A percentile compares a stretch with the other conserved stretches of the same genome.
These are phyloP conservation scores for Cordia subcordata DNA, from an alignment of 257 asterid genomes.

Conservation along the genomic window DNA sequence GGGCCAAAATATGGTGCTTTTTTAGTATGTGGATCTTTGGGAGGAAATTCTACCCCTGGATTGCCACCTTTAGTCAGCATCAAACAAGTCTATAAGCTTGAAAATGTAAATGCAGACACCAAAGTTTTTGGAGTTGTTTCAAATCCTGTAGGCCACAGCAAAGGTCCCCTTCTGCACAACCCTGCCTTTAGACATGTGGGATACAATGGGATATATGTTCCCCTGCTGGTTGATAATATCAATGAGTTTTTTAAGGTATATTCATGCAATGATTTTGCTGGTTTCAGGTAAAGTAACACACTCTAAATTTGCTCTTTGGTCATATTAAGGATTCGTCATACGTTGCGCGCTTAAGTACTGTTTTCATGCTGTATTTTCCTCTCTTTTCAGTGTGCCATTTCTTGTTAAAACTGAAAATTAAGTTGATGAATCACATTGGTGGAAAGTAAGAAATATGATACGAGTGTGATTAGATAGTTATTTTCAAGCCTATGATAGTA, in stretches of 20 bases:
- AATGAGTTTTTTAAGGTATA: conserved; percentile 56
- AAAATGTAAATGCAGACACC: conserved; percentile 44
- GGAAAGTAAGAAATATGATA: no score
- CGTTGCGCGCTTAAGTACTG: no score
- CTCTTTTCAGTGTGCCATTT: no score
- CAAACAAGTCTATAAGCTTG: conserved; percentile 47
- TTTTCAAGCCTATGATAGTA: no score
- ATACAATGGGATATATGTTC: conserved; percentile 65
- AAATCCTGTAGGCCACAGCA: conserved; percentile 66
- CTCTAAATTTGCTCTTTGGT: background rate
- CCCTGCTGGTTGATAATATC: conserved; percentile 56
- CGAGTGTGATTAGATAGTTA: no score
- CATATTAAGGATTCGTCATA: background rate
- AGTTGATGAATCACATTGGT: no score
- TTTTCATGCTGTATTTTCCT: no score
- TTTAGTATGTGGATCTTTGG: conserved; percentile 42
- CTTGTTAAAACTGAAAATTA: no score
- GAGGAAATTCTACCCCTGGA: conserved; percentile 38
- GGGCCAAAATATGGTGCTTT: conserved; percentile 73
- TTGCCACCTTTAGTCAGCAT: conserved; percentile 54
- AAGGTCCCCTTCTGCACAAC: conserved; percentile 71
- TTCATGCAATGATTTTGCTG: conserved; percentile 56
- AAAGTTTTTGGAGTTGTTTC: conserved; percentile 58
- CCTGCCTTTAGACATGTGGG: conserved; percentile 55
- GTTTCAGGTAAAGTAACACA: conserved; percentile 51